Base-by-base conservation (phyloP, 441 rosid genomes). In the Erodium texanum region DNA sequence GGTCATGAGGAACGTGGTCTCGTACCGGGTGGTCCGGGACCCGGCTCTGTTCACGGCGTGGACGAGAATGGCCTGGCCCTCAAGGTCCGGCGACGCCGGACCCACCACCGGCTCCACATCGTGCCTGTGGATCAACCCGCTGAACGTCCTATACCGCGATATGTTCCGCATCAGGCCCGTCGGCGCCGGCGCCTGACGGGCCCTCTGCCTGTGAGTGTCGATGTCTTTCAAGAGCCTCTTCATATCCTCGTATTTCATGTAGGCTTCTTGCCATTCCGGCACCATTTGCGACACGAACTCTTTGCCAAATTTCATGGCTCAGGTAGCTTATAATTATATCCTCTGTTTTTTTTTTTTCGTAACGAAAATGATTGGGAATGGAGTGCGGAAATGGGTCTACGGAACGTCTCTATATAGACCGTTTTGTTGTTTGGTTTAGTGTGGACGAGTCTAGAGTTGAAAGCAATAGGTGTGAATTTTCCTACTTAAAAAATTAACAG, bases 191-290 rank as follows among this genome's bases (percentile, higher is more conserved):
- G 86, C 70, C 19, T 80, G 83, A 62, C 72, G 75, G 75, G 38
- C 74, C 69, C 80, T 71, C 9, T 50, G 75, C 71, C 75, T 77
- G 45, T 38, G 45, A 10, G 14, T 10, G 50, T 69, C 75, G 38
- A 89, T 68, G 19, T 83, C 90, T 78, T 87, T 86, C 76, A 89
- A 78, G 32, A 75, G 75, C 19, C 76, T 65, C 61, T 92, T 92
- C 32, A 87, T 86, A 52, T 61, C 6, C 34, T 29, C 34, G 34
- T 29, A 29, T 5, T 29, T 29, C 34, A 29, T 29, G 34, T 29
- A 29, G 81, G 94, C 92, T 64, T 83, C 84, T 62, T 83, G 82
- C 97, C 97, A 89, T 78, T 92, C 96, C 23, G 88, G 93, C 77
- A 92, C 94, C 90, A 89, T 82, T 43, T 92, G 94, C 1, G 86